Percentiles rank a stretch among this genome's conserved stretches.
phyloP scores from a whole-genome alignment of 768 basidiomycete genomes.

The Hygrophoropsis aurantiaca region DNA sequence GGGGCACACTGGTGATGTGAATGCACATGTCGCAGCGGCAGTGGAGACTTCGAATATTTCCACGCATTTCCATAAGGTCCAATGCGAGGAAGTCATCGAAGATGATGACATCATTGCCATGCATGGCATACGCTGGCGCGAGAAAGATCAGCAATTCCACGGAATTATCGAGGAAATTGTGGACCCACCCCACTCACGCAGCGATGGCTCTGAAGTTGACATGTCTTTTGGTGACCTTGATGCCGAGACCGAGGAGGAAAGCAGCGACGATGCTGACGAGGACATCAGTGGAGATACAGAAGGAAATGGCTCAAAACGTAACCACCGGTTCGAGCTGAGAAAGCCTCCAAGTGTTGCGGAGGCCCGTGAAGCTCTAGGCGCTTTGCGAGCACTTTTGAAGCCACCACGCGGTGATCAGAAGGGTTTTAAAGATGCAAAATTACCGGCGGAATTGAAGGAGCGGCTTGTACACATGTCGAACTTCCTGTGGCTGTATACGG shows the following conservation, averaged over 20 bases:
- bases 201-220: background rate
- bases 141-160: too few relatives aligned
- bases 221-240: too few relatives aligned
- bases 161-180: background rate
- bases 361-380: background rate
- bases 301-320: too few relatives aligned
- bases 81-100: background rate
- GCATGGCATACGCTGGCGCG: conserved; percentile 2
- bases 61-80: too few relatives aligned
- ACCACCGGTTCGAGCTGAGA: background rate
- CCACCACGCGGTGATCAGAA: conserved; percentile 2
- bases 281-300: too few relatives aligned
- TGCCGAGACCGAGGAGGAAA: background rate
- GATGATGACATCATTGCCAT: conserved; percentile 3
- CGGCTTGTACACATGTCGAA: background rate
- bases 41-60: too few relatives aligned
- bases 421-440: background rate
- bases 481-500: conserved; percentile 1
- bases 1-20: too few relatives aligned
- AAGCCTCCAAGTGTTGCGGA: conserved; percentile 1
- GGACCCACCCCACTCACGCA: background rate
- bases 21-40: too few relatives aligned
- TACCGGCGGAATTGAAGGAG: background rate
- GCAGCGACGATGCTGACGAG: background rate
- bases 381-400: background rate